Conservation (phyloP, 2,329 filamentous ascomycete species). For the Ophiostoma ips region DNA sequence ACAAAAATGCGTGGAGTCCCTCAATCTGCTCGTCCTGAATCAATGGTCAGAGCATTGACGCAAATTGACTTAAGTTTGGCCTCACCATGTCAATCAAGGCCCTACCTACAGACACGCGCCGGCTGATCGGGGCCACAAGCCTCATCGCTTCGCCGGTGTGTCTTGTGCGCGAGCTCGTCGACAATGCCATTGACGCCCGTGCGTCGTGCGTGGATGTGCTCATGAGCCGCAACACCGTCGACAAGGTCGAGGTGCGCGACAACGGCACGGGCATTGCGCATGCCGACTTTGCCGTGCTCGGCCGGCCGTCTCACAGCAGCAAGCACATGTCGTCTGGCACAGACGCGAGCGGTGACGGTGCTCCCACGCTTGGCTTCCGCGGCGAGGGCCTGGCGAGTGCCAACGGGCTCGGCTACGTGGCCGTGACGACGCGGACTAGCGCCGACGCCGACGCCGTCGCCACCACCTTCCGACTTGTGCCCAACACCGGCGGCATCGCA, state of each 20-base stretch:
- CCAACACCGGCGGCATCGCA: slow-evolving; percentile 26
- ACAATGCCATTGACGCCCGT: slow-evolving; percentile 61
- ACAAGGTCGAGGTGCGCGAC: slow-evolving; percentile 55
- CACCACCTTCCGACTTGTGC: slow-evolving; percentile 29
- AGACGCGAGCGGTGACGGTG: slow-evolving; percentile 27
- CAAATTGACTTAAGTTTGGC: too few species aligned
- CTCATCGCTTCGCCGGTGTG: slow-evolving; percentile 44
- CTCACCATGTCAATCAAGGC: slow-evolving; percentile 34
- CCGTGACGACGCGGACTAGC: slow-evolving; percentile 50
- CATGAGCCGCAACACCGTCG: slow-evolving; percentile 51
- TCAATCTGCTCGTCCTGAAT: not conserved
- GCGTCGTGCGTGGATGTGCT: slow-evolving; percentile 52
- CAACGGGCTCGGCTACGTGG: slow-evolving; percentile 44
- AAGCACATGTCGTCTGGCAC: slow-evolving; percentile 28
- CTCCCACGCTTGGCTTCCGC: slow-evolving; percentile 56
- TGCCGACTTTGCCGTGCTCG: slow-evolving; percentile 47
- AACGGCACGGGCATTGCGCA: slow-evolving; percentile 58
- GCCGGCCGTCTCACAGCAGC: slow-evolving; percentile 58
- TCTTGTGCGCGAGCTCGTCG: slow-evolving; percentile 62
- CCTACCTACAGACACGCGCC: slow-evolving; percentile 34
- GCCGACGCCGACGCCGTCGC: slow-evolving; percentile 48
- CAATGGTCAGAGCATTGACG: too few species aligned
- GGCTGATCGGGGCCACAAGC: slow-evolving; percentile 46
- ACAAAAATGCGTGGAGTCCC: too few species aligned
- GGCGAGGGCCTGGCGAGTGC: slow-evolving; percentile 59